These are phyloP conservation scores for Lyophyllum semitale DNA, from an alignment of 768 basidiomycete genomes.

Conservation along the genomic window DNA sequence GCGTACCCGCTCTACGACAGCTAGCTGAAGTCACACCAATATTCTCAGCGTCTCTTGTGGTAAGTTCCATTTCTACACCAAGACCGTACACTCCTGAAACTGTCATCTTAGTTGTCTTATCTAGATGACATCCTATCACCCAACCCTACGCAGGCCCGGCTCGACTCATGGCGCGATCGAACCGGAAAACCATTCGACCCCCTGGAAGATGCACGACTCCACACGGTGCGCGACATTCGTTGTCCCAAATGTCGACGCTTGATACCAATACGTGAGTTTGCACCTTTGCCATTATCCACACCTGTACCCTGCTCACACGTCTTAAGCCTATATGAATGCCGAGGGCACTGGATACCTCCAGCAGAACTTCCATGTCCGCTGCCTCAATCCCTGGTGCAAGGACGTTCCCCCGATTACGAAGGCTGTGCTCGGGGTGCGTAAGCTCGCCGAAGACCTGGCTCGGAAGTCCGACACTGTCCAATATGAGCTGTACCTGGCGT, in stretches of 20 bases:
- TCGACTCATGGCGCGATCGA: neutral
- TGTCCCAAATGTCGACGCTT: constrained; percentile 6
- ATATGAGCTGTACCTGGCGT: too few species aligned
- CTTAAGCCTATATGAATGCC: constrained; percentile 12
- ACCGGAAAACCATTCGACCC: constrained; percentile 7
- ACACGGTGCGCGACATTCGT: neutral
- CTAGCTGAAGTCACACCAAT: constrained; percentile 2
- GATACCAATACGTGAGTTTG: neutral
- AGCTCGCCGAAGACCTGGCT: constrained; percentile 15
- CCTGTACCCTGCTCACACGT: neutral
- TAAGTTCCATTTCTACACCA: too few species aligned
- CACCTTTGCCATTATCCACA: too few species aligned
- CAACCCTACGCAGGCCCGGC: neutral
- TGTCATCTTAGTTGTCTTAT: too few species aligned
- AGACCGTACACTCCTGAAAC: too few species aligned
- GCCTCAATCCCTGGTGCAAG: constrained; percentile 2
- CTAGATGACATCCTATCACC: neutral
- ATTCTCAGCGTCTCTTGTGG: constrained; percentile 5
- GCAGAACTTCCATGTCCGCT: constrained; percentile 11
- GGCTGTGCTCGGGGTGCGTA: constrained; percentile 7
- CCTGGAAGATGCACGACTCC: constrained; percentile 2
- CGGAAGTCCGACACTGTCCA: neutral
- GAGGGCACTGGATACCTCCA: constrained; percentile 17
- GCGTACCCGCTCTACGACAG: constrained; percentile 8
- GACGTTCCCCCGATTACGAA: neutral